Percentiles rank a stretch among this genome's conserved stretches.
These are phyloP conservation scores for Citrullus mucosospermus DNA, from an alignment of 306 rosid genomes.

Conservation along the genomic window DNA sequence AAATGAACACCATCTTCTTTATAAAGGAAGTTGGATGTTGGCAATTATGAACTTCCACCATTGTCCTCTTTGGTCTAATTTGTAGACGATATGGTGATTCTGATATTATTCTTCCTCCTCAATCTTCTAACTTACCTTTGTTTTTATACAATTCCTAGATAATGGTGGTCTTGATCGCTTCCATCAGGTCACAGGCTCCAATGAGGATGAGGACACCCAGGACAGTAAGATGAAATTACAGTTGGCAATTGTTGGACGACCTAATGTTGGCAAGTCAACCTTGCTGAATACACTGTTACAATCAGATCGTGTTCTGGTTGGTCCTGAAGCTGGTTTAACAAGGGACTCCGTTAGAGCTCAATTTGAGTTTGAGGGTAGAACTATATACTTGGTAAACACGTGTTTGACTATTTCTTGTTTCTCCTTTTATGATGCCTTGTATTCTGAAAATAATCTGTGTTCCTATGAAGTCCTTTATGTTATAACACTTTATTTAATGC, in stretches of 20 bases:
- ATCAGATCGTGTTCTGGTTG: conserved; percentile 89
- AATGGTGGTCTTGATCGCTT: conserved; percentile 25
- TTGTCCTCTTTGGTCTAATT: background rate
- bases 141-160: conserved; percentile 17
- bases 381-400: conserved; percentile 49
- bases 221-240: conserved; percentile 66
- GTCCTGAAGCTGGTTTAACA: conserved; percentile 95
- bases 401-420: background rate
- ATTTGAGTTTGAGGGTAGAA: conserved; percentile 82
- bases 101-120: background rate
- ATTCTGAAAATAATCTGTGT: background rate
- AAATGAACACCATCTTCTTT: background rate
- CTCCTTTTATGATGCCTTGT: background rate
- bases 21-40: background rate
- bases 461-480: background rate
- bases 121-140: background rate
- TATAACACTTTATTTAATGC: background rate
- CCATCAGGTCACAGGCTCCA: conserved; percentile 16
- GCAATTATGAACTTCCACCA: background rate
- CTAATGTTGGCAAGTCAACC: conserved; percentile 96
- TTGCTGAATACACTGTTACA: conserved; percentile 72
- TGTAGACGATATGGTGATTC: background rate
- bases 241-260: conserved; percentile 92
- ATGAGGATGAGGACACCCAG: conserved; percentile 37
- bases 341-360: conserved; percentile 91